Evolutionary conservation across 2,329 filamentous ascomycete genomes (phyloP), one percentile per base, ranked within the genome.

Genomic region (Epichloe aotearoae): DNA sequence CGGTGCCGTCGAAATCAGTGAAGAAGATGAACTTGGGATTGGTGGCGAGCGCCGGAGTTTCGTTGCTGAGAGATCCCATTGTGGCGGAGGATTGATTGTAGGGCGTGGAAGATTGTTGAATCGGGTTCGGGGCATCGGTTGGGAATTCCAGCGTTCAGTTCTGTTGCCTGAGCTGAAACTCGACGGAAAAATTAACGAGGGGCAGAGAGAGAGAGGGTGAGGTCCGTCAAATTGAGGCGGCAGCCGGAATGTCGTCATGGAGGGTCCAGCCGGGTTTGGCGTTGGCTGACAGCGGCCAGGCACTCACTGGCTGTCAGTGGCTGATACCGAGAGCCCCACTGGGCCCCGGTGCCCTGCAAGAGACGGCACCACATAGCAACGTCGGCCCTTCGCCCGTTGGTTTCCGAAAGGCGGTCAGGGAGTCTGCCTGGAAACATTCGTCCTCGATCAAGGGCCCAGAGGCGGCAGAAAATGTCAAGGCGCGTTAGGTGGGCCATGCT

Each of bases 1-100:
- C 91, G 50, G 90, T 97, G 62, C 93, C 93, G 69, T 98, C 93
- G 65, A 97, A 97, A 72, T 98, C 93, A 59, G 90, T 95, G 75
- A 97, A 97, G 79, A 98, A 96, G 74, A 98, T 90, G 73, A 88
- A 86, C 70, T 88, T 86, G 48, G 90, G 90, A 65, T 85, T 82
- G 52, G 74, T 81, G 61, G 73, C 73, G 66, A 83, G 70, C 43
- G 80, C 80, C 51, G 79, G 79, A 26, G 79, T 76, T 46, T 71
- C 65, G 52, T 60, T 64, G 42, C 61, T 54, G 26, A 63, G 55
- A 50, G 71, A 71, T 50, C 69, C 70, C 72, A 75, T 75, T 49
- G 52, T 68, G 62, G 38, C 42, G 14, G 20, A 19, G 41, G 20
- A 17, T n/a, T 39, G 30, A 34, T 19, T 7, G 41, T 5, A 40